Conservation (phyloP, 345 rosid genomes). For the Citrus maxima region DNA sequence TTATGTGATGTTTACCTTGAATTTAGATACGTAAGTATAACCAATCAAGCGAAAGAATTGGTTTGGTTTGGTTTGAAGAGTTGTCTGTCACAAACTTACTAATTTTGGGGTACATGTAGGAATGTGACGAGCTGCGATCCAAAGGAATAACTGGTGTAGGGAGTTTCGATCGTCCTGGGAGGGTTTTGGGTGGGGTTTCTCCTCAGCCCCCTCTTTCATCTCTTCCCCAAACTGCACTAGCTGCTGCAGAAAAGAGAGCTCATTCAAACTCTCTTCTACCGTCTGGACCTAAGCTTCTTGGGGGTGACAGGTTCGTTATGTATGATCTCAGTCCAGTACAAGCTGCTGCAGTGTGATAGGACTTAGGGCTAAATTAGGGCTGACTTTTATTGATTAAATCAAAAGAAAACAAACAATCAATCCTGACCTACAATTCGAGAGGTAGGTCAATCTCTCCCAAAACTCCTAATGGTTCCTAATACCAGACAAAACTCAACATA, state of each 20-base stretch:
- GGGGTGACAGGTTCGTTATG: conserved; percentile 80
- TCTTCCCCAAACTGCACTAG: conserved; percentile 52
- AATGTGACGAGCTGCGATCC: conserved; percentile 76
- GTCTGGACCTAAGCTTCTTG: conserved; percentile 78
- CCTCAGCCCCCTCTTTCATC: conserved; percentile 64
- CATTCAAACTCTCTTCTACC: conserved; percentile 53
- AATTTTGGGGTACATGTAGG: conserved; percentile 34
- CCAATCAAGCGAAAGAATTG: background rate
- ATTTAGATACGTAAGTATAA: background rate
- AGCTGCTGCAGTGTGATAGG: conserved; percentile 97
- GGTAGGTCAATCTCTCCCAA: no score
- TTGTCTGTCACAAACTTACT: background rate
- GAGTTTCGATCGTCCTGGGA: conserved; percentile 81
- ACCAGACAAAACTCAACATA: no score
- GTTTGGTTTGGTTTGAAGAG: background rate
- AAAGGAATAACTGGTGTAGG: conserved; percentile 72
- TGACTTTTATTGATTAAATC: no score
- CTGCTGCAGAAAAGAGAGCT: conserved; percentile 77
- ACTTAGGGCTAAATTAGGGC: no score
- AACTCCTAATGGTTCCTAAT: no score
- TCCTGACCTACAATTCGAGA: no score
- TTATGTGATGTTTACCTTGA: background rate
- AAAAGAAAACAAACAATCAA: no score
- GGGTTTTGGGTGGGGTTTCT: conserved; percentile 76
- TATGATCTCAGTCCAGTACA: conserved; percentile 76